Conservation (phyloP, 2,329 filamentous ascomycete species). For the Aspergillus oerlinghausenensis region DNA sequence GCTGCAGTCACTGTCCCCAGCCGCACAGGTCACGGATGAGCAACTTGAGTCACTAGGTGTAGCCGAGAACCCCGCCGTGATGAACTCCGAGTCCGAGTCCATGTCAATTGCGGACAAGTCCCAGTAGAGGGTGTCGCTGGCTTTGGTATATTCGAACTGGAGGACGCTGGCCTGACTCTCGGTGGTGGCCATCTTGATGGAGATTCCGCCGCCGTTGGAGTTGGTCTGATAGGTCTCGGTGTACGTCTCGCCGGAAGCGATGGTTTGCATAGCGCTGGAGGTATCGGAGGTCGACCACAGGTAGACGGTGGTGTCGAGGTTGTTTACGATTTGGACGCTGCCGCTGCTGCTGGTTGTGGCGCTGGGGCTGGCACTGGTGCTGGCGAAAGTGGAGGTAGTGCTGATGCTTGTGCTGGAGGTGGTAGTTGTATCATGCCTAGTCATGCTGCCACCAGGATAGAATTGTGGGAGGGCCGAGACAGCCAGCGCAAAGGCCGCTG, state of each 20-base stretch:
- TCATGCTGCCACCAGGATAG: no score
- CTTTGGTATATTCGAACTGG: slow-evolving; percentile 32
- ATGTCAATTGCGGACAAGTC: slow-evolving; percentile 30
- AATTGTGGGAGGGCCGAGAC: slow-evolving; percentile 4
- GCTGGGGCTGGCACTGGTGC: no score
- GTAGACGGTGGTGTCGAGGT: slow-evolving; percentile 20
- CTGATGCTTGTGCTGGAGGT: no score
- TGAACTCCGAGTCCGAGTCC: slow-evolving; percentile 15
- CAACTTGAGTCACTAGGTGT: slow-evolving; percentile 22
- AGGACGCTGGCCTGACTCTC: slow-evolving; percentile 17
- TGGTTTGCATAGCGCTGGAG: slow-evolving; percentile 16
- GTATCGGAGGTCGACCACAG: slow-evolving; percentile 23
- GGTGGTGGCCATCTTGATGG: slow-evolving; percentile 28
- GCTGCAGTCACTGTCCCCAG: slow-evolving; percentile 21
- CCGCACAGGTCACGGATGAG: slow-evolving; percentile 17
- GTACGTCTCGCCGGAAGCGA: slow-evolving; percentile 18
- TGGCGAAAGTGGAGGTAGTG: no score
- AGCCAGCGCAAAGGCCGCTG: slow-evolving; percentile 6
- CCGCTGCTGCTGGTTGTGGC: slow-evolving; percentile 2
- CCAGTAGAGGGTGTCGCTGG: slow-evolving; percentile 24
- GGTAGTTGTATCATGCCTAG: no score
- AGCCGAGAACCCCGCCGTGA: slow-evolving; percentile 21
- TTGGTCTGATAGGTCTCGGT: slow-evolving; percentile 25
- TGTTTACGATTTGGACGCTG: slow-evolving; percentile 24
- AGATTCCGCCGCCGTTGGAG: slow-evolving; percentile 28